These are phyloP conservation scores for Tetrapisispora arboricola DNA, from an alignment of 805 yeast species.

Conservation along the genomic window DNA sequence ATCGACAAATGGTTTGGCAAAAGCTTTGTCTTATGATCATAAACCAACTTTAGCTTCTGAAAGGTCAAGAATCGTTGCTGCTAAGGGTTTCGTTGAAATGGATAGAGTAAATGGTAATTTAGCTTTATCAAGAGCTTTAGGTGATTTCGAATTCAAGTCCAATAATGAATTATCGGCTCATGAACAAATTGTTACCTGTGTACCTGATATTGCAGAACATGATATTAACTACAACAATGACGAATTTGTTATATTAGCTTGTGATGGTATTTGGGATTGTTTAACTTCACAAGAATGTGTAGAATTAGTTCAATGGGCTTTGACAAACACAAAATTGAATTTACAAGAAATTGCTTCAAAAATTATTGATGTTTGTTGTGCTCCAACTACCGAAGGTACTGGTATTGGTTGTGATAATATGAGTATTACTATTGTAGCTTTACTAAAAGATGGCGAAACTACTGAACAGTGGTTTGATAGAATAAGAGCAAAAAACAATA, in stretches of 20 bases:
- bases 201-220: slow-evolving; percentile 85
- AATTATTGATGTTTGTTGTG: slow-evolving; percentile 89
- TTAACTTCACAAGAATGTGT: slow-evolving; percentile 87
- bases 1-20: slow-evolving; percentile 75
- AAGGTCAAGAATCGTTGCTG: slow-evolving; percentile 80
- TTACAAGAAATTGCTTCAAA: slow-evolving; percentile 74
- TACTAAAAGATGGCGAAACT: slow-evolving; percentile 43
- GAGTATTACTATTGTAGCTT: slow-evolving; percentile 86
- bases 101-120: slow-evolving; percentile 96
- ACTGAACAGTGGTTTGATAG: slow-evolving; percentile 54
- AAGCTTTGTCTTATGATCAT: slow-evolving; percentile 77
- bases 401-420: slow-evolving; percentile 98
- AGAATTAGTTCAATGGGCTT: slow-evolving; percentile 86
- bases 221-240: slow-evolving; percentile 53
- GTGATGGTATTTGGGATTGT: slow-evolving; percentile 99
- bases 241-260: slow-evolving; percentile 87
- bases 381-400: slow-evolving; percentile 85
- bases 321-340: slow-evolving; percentile 51
- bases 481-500: slow-evolving; percentile 33
- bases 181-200: slow-evolving; percentile 92
- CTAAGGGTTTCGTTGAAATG: slow-evolving; percentile 97
- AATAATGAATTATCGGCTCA: slow-evolving; percentile 78
- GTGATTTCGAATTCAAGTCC: slow-evolving; percentile 69
- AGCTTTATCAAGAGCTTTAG: slow-evolving; percentile 87
- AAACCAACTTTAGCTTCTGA: slow-evolving; percentile 95